Evolutionary conservation across 768 basidiomycete species (phyloP).

Genomic region (Candolleomyces eurysporus): DNA sequence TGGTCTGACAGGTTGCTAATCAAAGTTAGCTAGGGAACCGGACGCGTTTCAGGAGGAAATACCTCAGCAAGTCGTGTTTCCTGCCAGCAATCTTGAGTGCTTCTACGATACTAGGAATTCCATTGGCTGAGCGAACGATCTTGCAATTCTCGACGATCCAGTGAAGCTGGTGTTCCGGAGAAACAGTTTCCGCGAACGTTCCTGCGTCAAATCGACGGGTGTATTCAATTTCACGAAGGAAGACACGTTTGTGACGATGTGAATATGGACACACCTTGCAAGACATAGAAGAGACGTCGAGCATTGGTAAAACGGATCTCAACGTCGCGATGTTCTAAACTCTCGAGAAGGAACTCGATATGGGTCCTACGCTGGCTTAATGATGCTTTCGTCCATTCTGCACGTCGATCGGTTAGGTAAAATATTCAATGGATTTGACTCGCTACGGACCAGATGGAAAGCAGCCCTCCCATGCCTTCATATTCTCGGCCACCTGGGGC

Average conservation of each 20-base stretch:
- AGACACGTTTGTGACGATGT: not conserved
- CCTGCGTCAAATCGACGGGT: constrained; percentile 40
- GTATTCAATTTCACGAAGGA: not conserved
- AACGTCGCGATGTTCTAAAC: constrained; percentile 82
- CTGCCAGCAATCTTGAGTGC: constrained; percentile 88
- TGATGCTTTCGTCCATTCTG: constrained; percentile 78
- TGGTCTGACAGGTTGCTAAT: constrained; percentile 71
- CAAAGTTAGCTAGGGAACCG: not conserved
- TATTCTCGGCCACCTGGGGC: constrained; percentile 83
- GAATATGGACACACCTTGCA: constrained; percentile 66
- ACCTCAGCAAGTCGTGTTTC: constrained; percentile 86
- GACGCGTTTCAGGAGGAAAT: constrained; percentile 11
- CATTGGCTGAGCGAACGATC: constrained; percentile 79
- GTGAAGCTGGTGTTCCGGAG: constrained; percentile 91
- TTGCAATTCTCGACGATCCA: constrained; percentile 96
- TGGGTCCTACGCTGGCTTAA: constrained; percentile 63
- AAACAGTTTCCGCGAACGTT: constrained; percentile 86
- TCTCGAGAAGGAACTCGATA: constrained; percentile 79
- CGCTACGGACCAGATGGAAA: constrained; percentile 65
- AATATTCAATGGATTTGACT: not conserved
- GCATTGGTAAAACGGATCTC: constrained; percentile 86
- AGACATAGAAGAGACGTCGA: constrained; percentile 81
- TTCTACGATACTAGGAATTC: constrained; percentile 77
- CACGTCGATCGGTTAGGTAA: constrained; percentile 5
- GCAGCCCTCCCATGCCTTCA: constrained; percentile 84